A percentile compares a stretch with the other conserved stretches of the same genome.
Evolutionary conservation across 345 rosid species (phyloP).

Genomic region (Rhodomyrtus tomentosa): DNA sequence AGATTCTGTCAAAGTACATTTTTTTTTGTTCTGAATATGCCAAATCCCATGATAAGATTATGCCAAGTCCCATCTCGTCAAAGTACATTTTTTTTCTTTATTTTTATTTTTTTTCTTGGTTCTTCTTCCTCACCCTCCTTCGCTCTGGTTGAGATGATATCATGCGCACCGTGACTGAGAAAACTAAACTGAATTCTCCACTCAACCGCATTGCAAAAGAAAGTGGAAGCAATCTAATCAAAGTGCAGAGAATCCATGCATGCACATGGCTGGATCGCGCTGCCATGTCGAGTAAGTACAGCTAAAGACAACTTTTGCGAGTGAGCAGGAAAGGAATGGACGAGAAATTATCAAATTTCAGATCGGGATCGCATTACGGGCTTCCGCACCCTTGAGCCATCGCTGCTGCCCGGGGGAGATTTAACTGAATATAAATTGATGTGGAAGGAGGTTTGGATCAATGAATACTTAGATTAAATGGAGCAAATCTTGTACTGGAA

Average conservation of each 20-base stretch:
- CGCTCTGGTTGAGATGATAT: constrained; percentile 38
- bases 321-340: neutral
- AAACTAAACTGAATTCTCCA: neutral
- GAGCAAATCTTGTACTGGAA: too few species aligned
- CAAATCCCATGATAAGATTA: too few species aligned
- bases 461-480: too few species aligned
- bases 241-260: neutral
- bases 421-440: too few species aligned
- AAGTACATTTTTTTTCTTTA: too few species aligned
- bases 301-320: neutral
- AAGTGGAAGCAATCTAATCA: neutral
- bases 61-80: too few species aligned
- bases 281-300: constrained; percentile 6
- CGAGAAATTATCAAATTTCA: neutral
- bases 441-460: too few species aligned
- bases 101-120: too few species aligned
- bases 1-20: too few species aligned
- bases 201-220: neutral
- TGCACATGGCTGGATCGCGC: constrained; percentile 95
- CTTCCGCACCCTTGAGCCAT: constrained; percentile 41
- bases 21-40: too few species aligned
- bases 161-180: neutral
- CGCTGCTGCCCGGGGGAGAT: neutral
- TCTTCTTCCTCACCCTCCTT: too few species aligned
- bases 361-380: constrained; percentile 14